Conservation (phyloP, 805 yeast species). For the Candida mattraensis region DNA sequence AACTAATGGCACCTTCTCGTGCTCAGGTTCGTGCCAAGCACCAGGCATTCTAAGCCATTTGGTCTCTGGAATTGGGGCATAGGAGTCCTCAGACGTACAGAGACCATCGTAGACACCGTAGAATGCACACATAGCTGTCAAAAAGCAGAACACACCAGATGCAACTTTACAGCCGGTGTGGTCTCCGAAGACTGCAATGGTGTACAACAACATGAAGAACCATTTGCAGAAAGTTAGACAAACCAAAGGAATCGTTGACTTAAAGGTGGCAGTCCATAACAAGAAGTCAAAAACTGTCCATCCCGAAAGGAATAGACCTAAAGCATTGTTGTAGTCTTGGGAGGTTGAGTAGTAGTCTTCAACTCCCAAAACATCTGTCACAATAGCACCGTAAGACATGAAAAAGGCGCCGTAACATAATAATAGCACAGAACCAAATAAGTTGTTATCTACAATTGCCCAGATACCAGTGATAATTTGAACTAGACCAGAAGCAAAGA, state of each 20-base stretch:
- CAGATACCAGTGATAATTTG: constrained; percentile 51
- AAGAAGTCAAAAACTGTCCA: constrained; percentile 50
- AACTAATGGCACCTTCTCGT: constrained; percentile 17
- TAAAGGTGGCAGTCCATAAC: constrained; percentile 43
- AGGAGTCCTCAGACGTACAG: constrained; percentile 28
- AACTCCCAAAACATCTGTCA: constrained; percentile 44
- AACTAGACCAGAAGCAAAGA: constrained; percentile 50
- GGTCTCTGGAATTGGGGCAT: constrained; percentile 28
- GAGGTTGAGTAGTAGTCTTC: constrained; percentile 37
- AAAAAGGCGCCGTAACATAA: constrained; percentile 52
- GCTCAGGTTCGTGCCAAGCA: constrained; percentile 26
- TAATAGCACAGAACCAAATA: constrained; percentile 50
- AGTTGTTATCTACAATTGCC: constrained; percentile 49
- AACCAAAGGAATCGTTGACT: constrained; percentile 42
- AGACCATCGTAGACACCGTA: constrained; percentile 45
- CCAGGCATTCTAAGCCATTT: constrained; percentile 35
- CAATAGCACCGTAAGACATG: constrained; percentile 45
- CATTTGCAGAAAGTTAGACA: constrained; percentile 40
- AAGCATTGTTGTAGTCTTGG: constrained; percentile 38
- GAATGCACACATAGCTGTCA: constrained; percentile 41
- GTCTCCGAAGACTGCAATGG: constrained; percentile 41
- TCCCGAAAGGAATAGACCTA: constrained; percentile 46
- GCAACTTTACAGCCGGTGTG: constrained; percentile 34
- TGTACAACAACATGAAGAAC: constrained; percentile 42
- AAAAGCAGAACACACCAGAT: constrained; percentile 45